Evolutionary conservation across 345 rosid genomes (phyloP), one percentile per base, ranked within the genome.

Genomic region (Populus tremula): DNA sequence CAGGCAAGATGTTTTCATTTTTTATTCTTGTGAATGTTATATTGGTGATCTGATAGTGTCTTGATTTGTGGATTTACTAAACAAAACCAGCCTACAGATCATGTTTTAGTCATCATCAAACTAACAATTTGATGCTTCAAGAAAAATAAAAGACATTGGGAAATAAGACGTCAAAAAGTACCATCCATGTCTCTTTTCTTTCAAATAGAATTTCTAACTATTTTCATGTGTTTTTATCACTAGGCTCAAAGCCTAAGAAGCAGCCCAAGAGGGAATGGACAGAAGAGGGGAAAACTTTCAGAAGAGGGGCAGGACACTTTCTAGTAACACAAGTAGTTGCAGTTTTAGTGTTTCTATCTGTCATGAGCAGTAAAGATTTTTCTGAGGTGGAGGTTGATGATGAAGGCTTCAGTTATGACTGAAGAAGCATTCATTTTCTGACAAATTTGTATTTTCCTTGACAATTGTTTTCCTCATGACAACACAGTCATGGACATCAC

Each of bases 271-370:
- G 83, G 78, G 97, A 91, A 79, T 89, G 87, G 79, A 93, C 97
- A 0, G 94, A 89, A 78, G 98, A 88, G 87, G 97, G 92, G 87
- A 92, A 92, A 78, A 90, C 78, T 61, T 92, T 92, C 83, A 88
- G 86, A 82, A 89, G 84, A 84, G 86, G 92, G 78, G 96, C 93
- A 69, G 94, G 89, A 79, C 90, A 85, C 76, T 96, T 96, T 75
- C 74, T 96, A 77, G 93, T 78, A 45, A 81, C 97, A 2, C 99
- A 96, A 87, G 75, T 88, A 43, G 75, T 91, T 20, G 93, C 93
- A 0, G 91, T 94, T 66, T 82, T 96, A 33, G 87, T 92, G n/a
- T 94, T 93, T 80, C 85, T 96, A 23, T 91, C 98, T 13, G 63
- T 96, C 49, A 88, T 94, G 91, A 90, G 97, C 64, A 87, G 93